Base-by-base conservation (phyloP, 768 basidiomycete genomes). In the Candolleomyces eurysporus region DNA sequence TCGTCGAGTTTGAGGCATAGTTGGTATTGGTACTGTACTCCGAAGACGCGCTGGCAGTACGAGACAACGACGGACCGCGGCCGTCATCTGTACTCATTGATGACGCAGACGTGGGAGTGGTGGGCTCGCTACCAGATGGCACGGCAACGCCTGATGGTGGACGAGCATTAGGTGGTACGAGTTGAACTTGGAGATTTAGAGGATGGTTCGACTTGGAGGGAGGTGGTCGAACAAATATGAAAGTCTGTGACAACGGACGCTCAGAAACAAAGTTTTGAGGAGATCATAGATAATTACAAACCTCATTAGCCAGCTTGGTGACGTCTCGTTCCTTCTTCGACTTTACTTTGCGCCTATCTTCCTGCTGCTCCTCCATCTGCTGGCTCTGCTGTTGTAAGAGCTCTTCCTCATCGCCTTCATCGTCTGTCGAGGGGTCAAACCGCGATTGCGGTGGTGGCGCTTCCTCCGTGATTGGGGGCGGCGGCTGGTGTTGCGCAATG, bases 151-250 rank as follows among this genome's bases (percentile, higher is more conserved):
- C 78, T 7, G 68, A 68, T 0, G 78, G 78, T 0, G 75, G 79
- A 61, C 77, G 84, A 57, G 75, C 75, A 64, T 75, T 81, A 46
- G 87, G 89, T 5, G 92, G 91, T 1, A 96, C 89, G 46, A 97
- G 87, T 72, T 97, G 95, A 11, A 97, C 88, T 67, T 97, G 95
- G 0, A 96, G 80, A 71, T 96, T 95, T 48, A 96, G 79, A 0
- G 94, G 90, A 65, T 96, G 92, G 63, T 90, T 91, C n/a, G 84
- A 80, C 67, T 88, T 86, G 6, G 91, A 85, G 0, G 93, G 92
- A 2, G 94, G 94, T 5, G 95, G 95, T 54, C 92, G 86, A 59
- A 96, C 95, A 69, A 96, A 87, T 60, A 96, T 91, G 76, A 95
- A 94, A 0, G 90, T 92, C 94, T 96, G 70, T 6, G 55, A 58